Conservation (phyloP, 2,329 filamentous ascomycete species). For the Meredithiella fracta region DNA sequence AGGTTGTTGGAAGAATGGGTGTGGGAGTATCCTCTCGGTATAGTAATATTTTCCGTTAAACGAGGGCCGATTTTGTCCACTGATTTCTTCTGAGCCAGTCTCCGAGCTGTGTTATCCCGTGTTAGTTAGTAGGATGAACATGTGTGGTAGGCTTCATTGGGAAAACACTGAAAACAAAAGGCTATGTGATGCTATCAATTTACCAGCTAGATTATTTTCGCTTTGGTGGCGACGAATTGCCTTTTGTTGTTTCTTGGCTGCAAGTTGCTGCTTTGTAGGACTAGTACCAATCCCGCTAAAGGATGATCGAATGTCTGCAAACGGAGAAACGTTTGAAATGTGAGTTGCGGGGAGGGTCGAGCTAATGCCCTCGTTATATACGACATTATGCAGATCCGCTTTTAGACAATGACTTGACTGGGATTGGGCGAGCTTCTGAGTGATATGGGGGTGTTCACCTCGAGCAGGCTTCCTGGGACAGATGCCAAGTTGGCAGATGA, state of each 20-base stretch:
- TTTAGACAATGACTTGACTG: too few species aligned
- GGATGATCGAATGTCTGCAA: background rate
- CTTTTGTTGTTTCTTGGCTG: background rate
- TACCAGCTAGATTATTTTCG: background rate
- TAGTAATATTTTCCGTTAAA: background rate
- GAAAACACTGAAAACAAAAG: too few species aligned
- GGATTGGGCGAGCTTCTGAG: too few species aligned
- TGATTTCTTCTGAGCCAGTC: background rate
- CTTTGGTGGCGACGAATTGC: background rate
- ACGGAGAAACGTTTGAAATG: too few species aligned
- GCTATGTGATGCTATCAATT: background rate
- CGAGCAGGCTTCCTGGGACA: too few species aligned
- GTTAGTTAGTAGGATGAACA: too few species aligned
- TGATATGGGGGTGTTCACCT: too few species aligned
- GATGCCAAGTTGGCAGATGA: too few species aligned
- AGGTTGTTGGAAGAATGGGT: background rate
- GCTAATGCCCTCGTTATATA: background rate
- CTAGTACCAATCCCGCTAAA: background rate
- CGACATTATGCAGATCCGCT: background rate
- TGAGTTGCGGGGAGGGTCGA: background rate
- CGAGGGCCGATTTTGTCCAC: background rate
- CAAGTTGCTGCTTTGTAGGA: background rate
- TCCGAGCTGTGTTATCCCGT: background rate
- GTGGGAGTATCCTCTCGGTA: background rate
- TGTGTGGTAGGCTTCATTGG: too few species aligned